Evolutionary conservation across 2,329 filamentous ascomycete genomes (phyloP), one percentile per base, ranked within the genome.

Genomic region (Aspergillus neoniger): DNA sequence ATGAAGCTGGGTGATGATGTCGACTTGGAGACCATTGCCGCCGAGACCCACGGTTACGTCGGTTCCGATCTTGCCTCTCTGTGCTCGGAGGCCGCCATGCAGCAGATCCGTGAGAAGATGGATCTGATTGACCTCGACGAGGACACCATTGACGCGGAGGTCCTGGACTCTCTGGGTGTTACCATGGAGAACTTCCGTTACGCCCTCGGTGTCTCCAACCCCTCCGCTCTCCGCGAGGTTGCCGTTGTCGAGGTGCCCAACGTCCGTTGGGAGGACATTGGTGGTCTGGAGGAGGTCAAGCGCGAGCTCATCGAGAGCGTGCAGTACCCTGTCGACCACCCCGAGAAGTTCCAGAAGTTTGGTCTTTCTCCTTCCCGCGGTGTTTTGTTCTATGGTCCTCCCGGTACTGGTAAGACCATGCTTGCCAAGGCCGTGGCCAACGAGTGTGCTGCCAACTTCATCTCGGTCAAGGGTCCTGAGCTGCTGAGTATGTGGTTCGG

Each of bases 161-260:
- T 99, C 55, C 87, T 99, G 57, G 95, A 99, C 81, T 98, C 95
- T 49, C 88, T 99, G 50, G 95, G 95, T 77, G 95, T 99, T 52
- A 99, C 95, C 64, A 98, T 98, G 92, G 95, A 99, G 80, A 99
- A 99, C 87, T 99, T 99, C 91, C 91, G 93, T 72, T 99, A 96
- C 73, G 94, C 95, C 63, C 90, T 99, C 54, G 95, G 95, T 72
- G 93, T 97, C 63, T 97, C 93, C 80, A 99, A 99, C 86, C 95
- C 95, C 71, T 98, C 95, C 67, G 95, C 95, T 68, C 92, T 99
- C 59, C 95, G 95, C 79, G 95, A 99, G 81, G 95, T 99, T 73
- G 95, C 95, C 57, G 95, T 99, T 69, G 96, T 99, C 79, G 96
- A 99, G 81, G 94, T 98, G 72, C 95, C 95, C 82, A 99, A 99